Conservation (phyloP, 441 rosid genomes). For the Adansonia gregorii region DNA sequence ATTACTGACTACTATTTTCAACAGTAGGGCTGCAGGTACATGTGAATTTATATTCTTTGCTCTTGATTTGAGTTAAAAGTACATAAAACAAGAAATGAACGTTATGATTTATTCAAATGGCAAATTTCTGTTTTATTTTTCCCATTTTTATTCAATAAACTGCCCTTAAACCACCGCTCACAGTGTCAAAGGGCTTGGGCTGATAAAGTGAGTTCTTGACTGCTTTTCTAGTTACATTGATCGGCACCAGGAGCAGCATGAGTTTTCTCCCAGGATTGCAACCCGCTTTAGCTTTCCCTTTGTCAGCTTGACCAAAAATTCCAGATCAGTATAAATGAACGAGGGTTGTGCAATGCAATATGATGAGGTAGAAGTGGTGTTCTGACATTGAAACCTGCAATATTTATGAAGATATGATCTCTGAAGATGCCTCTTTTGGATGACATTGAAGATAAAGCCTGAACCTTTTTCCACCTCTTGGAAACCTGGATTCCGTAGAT, state of each 20-base stretch:
- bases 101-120: background rate
- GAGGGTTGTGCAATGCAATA: background rate
- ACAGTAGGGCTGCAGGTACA: no score
- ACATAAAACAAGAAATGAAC: no score
- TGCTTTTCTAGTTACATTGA: conserved; percentile 1
- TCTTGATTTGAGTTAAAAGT: background rate
- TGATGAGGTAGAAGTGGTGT: background rate
- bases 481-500: conserved; percentile 3
- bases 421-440: conserved; percentile 16
- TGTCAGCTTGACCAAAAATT: conserved; percentile 4
- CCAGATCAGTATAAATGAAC: background rate
- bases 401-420: background rate
- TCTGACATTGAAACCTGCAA: background rate
- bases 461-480: background rate
- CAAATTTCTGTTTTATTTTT: background rate
- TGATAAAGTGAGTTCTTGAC: conserved; percentile 2
- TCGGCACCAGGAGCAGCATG: background rate
- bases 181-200: background rate
- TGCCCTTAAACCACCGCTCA: no score
- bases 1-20: background rate
- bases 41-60: background rate
- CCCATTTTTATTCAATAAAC: background rate
- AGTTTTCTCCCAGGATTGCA: background rate
- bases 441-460: conserved; percentile 5
- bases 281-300: background rate